Conservation (phyloP, 768 basidiomycete species). For the Russula abietina region DNA sequence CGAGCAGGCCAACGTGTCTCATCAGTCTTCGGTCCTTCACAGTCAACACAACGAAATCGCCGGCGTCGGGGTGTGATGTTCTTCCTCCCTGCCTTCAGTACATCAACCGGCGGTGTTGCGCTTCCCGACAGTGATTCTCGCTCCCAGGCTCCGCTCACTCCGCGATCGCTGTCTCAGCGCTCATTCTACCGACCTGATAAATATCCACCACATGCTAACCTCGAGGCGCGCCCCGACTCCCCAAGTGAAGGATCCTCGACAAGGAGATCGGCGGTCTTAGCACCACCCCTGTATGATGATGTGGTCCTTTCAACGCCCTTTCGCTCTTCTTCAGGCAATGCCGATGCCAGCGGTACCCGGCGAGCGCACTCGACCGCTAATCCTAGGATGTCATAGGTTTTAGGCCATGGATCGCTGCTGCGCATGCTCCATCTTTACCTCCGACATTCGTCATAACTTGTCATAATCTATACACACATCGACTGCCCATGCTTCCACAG, state of each 20-base stretch:
- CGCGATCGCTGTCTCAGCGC: constrained; percentile 14
- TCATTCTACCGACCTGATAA: constrained; percentile 19
- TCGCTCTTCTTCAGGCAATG: constrained; percentile 4
- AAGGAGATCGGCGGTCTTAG: background rate
- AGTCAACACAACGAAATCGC: constrained; percentile 28
- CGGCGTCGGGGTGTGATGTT: constrained; percentile 56
- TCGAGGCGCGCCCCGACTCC: constrained; percentile 2
- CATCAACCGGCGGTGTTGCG: constrained; percentile 36
- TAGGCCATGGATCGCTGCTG: background rate
- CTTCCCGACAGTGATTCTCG: constrained; percentile 23
- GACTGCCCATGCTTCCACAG: background rate
- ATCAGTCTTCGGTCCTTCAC: constrained; percentile 35
- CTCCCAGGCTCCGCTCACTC: background rate
- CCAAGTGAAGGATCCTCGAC: constrained; percentile 3
- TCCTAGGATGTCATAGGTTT: constrained; percentile 19
- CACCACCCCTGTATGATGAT: constrained; percentile 20
- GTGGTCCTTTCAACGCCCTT: constrained; percentile 8
- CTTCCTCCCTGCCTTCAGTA: constrained; percentile 67
- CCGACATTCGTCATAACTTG: background rate
- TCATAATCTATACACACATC: constrained; percentile 4
- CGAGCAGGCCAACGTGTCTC: constrained; percentile 51
- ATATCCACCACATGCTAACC: background rate
- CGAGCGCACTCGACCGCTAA: constrained; percentile 15
- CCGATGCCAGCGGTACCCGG: constrained; percentile 19
- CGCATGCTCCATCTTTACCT: constrained; percentile 22